These are phyloP conservation scores for Craspedostauros australis DNA, from an alignment of 108 stramenopile genomes.

Conservation along the genomic window DNA sequence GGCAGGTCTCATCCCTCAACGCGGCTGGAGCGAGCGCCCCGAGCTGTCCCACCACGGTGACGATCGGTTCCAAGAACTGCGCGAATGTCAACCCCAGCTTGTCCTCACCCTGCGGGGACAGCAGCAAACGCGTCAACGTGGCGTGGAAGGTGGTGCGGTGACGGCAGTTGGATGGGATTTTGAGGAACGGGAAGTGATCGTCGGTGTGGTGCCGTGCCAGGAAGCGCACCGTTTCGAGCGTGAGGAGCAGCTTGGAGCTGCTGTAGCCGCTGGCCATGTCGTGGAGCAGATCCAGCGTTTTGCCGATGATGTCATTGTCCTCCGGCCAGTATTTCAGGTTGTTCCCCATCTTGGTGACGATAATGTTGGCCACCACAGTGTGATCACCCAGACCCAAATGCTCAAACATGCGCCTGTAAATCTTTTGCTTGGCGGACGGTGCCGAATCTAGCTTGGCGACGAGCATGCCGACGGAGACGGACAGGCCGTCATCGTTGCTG, in stretches of 20 bases:
- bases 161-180: slow-evolving; percentile 69
- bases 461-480: slow-evolving; percentile 67
- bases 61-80: slow-evolving; percentile 90
- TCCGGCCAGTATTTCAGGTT: slow-evolving; percentile 97
- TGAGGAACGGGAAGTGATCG: slow-evolving; percentile 94
- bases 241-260: slow-evolving; percentile 88
- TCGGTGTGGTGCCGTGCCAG: slow-evolving; percentile 89
- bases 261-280: slow-evolving; percentile 96
- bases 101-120: slow-evolving; percentile 85
- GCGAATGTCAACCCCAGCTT: slow-evolving; percentile 86
- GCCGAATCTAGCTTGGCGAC: slow-evolving; percentile 64
- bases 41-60: slow-evolving; percentile 63
- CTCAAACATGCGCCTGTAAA: slow-evolving; percentile 93
- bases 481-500: slow-evolving; percentile 9
- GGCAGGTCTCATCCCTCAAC: slow-evolving; percentile 64
- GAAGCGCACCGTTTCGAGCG: slow-evolving; percentile 91
- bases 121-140: slow-evolving; percentile 83
- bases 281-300: slow-evolving; percentile 88
- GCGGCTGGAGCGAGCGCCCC: slow-evolving; percentile 52
- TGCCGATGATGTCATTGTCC: slow-evolving; percentile 78
- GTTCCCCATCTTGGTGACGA: slow-evolving; percentile 95
- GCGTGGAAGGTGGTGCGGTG: slow-evolving; percentile 94
- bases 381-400: slow-evolving; percentile 93
- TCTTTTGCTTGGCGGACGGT: slow-evolving; percentile 88
- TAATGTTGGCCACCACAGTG: slow-evolving; percentile 88